These are phyloP conservation scores for Aspergillus tubingensis DNA, from an alignment of 2,329 filamentous ascomycete species.

Conservation along the genomic window DNA sequence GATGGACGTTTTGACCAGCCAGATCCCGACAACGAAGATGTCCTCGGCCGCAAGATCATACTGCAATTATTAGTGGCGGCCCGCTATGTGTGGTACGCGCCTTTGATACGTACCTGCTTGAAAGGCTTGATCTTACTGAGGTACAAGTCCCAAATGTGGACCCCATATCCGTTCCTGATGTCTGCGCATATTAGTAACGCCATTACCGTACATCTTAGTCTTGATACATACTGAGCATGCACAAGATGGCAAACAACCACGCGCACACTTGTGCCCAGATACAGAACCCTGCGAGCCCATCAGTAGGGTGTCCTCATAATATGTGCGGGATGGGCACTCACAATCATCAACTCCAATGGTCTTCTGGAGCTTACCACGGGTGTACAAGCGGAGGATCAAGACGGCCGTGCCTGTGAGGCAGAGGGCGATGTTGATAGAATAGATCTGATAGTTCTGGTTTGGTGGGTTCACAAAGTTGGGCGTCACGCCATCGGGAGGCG, in stretches of 20 bases:
- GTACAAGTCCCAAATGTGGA: conserved; percentile 19
- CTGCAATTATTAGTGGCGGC: not conserved
- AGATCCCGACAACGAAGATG: conserved; percentile 17
- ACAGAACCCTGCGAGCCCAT: conserved; percentile 8
- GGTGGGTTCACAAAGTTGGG: conserved; percentile 16
- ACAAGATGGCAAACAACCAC: conserved; percentile 18
- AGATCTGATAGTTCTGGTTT: conserved; percentile 13
- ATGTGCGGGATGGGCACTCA: not conserved
- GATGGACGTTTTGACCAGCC: conserved; percentile 23
- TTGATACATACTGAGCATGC: conserved; percentile 12
- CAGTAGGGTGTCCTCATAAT: not conserved
- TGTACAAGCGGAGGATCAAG: conserved; percentile 15
- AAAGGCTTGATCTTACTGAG: conserved; percentile 14
- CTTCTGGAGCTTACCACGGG: conserved; percentile 7
- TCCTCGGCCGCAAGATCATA: conserved; percentile 18
- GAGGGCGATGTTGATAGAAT: conserved; percentile 17
- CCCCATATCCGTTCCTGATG: conserved; percentile 14
- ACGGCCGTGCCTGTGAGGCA: conserved; percentile 11
- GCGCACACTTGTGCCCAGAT: conserved; percentile 15
- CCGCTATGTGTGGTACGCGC: not conserved
- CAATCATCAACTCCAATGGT: conserved; percentile 13
- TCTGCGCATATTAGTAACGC: not conserved
- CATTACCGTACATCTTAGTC: not conserved
- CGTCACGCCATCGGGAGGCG: conserved; percentile 13
- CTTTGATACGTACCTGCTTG: conserved; percentile 14